Conservation (phyloP, 192 early-diverging fungal genomes). For the Podila epigama region DNA sequence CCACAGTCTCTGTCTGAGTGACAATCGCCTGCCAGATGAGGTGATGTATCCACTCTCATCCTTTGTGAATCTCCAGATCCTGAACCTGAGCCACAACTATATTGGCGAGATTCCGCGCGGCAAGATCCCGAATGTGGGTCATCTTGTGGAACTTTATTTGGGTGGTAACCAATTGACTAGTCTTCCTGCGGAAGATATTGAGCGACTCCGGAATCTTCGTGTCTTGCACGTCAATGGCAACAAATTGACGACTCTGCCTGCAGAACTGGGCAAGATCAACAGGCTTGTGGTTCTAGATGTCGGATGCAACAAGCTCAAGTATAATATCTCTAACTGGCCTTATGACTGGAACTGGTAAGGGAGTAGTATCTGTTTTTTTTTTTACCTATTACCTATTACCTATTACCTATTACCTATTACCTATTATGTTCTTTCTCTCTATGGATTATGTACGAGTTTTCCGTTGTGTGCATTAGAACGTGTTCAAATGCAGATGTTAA, state of each 20-base stretch:
- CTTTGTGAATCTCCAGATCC: constrained; percentile 75
- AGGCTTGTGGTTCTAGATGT: constrained; percentile 83
- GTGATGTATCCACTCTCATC: constrained; percentile 76
- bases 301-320: constrained; percentile 87
- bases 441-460: not conserved
- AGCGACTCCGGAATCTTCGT: constrained; percentile 69
- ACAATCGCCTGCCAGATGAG: constrained; percentile 85
- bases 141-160: constrained; percentile 81
- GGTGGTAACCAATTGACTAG: constrained; percentile 85
- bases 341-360: constrained; percentile 94
- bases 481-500: too few relatives aligned
- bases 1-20: constrained; percentile 73
- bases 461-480: too few relatives aligned
- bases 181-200: constrained; percentile 86
- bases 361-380: too few relatives aligned
- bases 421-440: not conserved
- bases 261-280: constrained; percentile 89
- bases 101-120: constrained; percentile 84
- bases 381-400: not conserved
- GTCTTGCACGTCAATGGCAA: constrained; percentile 91
- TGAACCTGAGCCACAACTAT: constrained; percentile 86
- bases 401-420: not conserved
- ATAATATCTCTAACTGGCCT: constrained; percentile 94
- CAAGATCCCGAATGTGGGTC: constrained; percentile 69
- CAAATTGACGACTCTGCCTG: constrained; percentile 87